Evolutionary conservation across 371 early-diverging fungal species (phyloP).

Genomic region (Umbelopsis sp.): DNA sequence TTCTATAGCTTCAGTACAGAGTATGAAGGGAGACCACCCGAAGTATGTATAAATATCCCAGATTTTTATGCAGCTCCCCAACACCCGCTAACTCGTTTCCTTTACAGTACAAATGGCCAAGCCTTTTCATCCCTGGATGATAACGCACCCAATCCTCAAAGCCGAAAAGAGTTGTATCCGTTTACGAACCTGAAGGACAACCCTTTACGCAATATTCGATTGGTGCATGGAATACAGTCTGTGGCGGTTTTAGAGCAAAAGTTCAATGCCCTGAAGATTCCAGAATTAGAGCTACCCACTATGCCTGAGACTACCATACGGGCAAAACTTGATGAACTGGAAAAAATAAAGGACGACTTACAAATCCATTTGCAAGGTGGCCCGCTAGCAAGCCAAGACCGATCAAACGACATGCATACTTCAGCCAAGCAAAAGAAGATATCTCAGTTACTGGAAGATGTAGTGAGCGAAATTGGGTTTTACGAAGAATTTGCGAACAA

Average conservation of each 20-base stretch:
- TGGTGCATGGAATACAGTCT: conserved; percentile 64
- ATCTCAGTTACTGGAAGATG: conserved; percentile 59
- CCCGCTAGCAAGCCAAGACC: conserved; percentile 36
- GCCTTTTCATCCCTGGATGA: neutral
- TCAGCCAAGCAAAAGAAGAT: conserved; percentile 45
- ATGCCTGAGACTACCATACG: conserved; percentile 64
- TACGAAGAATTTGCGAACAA: conserved; percentile 79
- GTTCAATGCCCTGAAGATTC: conserved; percentile 62
- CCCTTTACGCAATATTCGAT: conserved; percentile 48
- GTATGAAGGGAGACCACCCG: conserved; percentile 41
- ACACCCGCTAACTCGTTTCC: neutral
- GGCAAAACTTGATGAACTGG: conserved; percentile 64
- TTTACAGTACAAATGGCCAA: conserved; percentile 5
- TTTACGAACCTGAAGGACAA: conserved; percentile 44
- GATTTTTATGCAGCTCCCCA: too few relatives aligned
- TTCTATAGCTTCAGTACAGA: conserved; percentile 43
- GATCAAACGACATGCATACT: conserved; percentile 1
- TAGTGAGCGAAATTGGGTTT: conserved; percentile 67
- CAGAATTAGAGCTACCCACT: conserved; percentile 67
- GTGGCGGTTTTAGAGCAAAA: conserved; percentile 60
- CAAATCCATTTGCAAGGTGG: conserved; percentile 64
- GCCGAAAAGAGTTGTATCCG: conserved; percentile 38
- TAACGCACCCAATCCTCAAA: conserved; percentile 1
- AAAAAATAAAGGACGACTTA: conserved; percentile 60
- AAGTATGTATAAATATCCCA: conserved; percentile 33